These are phyloP conservation scores for Fusarium sp. DNA, from an alignment of 2,329 filamentous ascomycete genomes.

Conservation along the genomic window DNA sequence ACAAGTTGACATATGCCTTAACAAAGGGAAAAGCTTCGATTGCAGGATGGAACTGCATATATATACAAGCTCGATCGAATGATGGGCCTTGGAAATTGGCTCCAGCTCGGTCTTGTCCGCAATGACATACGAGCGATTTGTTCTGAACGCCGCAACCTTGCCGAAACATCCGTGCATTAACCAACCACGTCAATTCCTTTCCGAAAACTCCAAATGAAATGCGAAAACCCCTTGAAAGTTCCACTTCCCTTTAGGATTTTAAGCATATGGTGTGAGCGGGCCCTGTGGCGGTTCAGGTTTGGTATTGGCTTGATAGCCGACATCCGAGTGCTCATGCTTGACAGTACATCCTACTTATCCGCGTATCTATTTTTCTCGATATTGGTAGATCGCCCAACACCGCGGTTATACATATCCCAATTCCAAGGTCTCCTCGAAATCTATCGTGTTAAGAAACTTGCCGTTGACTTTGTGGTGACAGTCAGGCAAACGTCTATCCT, in stretches of 20 bases:
- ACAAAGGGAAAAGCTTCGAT: neutral
- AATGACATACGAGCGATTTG: constrained; percentile 30
- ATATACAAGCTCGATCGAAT: neutral
- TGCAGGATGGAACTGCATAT: neutral
- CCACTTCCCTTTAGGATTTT: constrained; percentile 10
- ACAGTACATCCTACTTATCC: neutral
- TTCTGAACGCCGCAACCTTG: constrained; percentile 8
- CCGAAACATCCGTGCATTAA: constrained; percentile 17
- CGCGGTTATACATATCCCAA: no score
- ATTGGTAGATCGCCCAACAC: no score
- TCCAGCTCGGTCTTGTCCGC: constrained; percentile 1
- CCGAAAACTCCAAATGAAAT: constrained; percentile 25
- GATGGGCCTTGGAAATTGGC: neutral
- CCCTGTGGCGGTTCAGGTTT: constrained; percentile 10
- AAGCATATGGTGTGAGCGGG: constrained; percentile 13
- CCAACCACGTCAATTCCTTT: constrained; percentile 20
- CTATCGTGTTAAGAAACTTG: no score
- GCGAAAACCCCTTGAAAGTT: constrained; percentile 27
- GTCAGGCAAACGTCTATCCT: no score
- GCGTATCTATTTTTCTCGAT: no score
- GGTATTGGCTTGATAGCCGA: neutral
- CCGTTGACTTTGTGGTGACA: no score
- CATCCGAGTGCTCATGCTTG: constrained; percentile 2
- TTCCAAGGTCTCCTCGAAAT: no score
- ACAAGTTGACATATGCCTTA: neutral